These are phyloP conservation scores for Solanum etuberosum DNA, from an alignment of 257 asterid genomes.

Conservation along the genomic window DNA sequence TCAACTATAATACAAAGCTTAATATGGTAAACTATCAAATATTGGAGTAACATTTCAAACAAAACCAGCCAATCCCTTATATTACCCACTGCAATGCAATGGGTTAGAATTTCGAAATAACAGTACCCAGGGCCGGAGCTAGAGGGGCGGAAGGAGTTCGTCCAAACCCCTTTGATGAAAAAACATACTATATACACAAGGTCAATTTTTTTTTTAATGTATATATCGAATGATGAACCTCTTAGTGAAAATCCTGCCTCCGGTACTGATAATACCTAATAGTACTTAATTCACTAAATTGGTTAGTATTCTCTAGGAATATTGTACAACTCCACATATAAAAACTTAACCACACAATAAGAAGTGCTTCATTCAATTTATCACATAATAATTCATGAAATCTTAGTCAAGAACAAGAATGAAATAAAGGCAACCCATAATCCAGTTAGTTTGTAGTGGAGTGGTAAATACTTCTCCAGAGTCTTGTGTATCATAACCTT, in stretches of 20 bases:
- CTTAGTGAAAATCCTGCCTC: neutral
- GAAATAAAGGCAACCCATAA: neutral
- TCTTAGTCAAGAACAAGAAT: neutral
- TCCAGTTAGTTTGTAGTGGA: neutral
- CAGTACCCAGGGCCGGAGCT: neutral
- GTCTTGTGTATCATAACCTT: neutral
- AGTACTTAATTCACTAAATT: neutral
- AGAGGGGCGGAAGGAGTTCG: neutral
- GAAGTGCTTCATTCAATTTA: neutral
- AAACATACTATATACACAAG: neutral
- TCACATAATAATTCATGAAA: neutral
- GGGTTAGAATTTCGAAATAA: neutral
- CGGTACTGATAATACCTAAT: neutral
- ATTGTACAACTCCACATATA: neutral
- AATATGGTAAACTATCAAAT: neutral
- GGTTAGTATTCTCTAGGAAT: neutral
- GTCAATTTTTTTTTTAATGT: neutral
- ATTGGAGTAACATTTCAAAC: neutral
- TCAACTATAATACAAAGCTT: neutral
- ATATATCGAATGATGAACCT: neutral
- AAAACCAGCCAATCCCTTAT: neutral
- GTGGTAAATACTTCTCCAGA: neutral
- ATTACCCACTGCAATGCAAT: neutral
- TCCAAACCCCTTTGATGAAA: neutral
- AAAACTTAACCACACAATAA: neutral